A percentile compares a stretch with the other conserved stretches of the same genome.
Evolutionary conservation across 2,329 filamentous ascomycete species (phyloP).

Genomic region (Zymoseptoria crescenta): DNA sequence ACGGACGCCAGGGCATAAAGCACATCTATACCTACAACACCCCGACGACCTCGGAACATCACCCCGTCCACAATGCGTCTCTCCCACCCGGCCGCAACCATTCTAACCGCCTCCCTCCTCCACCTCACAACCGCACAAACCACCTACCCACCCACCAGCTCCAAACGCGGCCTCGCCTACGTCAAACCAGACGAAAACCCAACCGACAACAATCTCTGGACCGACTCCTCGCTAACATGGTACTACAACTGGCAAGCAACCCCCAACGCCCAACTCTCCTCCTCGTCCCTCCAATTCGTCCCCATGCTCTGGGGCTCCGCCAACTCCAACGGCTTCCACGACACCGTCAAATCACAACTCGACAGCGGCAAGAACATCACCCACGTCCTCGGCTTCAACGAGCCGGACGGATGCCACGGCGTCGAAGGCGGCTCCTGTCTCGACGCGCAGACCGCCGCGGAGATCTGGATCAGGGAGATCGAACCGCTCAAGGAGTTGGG

Average conservation of each 20-base stretch:
- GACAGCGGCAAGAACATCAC: slow-evolving; percentile 49
- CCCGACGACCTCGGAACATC: slow-evolving; percentile 42
- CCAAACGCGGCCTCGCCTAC: slow-evolving; percentile 68
- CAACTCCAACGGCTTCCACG: slow-evolving; percentile 52
- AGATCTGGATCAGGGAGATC: slow-evolving; percentile 63
- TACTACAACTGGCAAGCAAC: slow-evolving; percentile 70
- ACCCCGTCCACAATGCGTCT: slow-evolving; percentile 29
- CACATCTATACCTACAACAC: slow-evolving; percentile 26
- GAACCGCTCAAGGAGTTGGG: slow-evolving; percentile 57
- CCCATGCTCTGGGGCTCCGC: slow-evolving; percentile 68
- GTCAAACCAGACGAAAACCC: slow-evolving; percentile 50
- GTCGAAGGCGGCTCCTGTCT: slow-evolving; percentile 56
- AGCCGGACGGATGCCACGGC: slow-evolving; percentile 54
- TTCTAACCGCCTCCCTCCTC: neutral
- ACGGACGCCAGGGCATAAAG: neutral
- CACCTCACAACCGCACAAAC: neutral
- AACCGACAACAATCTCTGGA: slow-evolving; percentile 60
- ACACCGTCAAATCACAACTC: slow-evolving; percentile 50
- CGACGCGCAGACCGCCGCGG: slow-evolving; percentile 52
- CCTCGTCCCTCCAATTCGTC: slow-evolving; percentile 60
- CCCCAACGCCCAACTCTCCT: slow-evolving; percentile 37
- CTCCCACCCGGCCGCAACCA: neutral
- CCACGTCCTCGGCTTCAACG: slow-evolving; percentile 70
- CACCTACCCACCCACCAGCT: slow-evolving; percentile 27
- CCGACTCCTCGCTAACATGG: slow-evolving; percentile 60